phyloP scores from a whole-genome alignment of 2,329 filamentous ascomycete species.

The Emmonsiellopsis sp. region DNA sequence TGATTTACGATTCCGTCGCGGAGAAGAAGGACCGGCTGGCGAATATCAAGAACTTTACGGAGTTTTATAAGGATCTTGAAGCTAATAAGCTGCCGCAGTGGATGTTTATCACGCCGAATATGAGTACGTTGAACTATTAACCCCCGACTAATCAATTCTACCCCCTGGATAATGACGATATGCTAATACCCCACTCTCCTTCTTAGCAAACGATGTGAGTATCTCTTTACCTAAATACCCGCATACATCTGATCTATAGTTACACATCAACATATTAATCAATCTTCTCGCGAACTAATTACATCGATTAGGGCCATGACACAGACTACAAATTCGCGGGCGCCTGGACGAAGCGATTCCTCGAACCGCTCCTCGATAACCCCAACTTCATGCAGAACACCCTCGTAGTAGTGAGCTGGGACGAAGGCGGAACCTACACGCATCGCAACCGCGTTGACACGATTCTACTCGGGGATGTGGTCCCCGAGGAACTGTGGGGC shows the following conservation, averaged over 20 bases:
- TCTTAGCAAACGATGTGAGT: not conserved
- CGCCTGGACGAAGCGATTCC: conserved; percentile 59
- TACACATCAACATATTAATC: too few species aligned
- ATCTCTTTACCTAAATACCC: not conserved
- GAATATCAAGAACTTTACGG: conserved; percentile 63
- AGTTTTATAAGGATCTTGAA: conserved; percentile 59
- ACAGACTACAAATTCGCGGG: conserved; percentile 44
- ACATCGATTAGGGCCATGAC: not conserved
- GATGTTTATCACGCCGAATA: conserved; percentile 43
- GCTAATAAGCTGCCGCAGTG: conserved; percentile 59
- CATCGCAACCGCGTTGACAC: conserved; percentile 59
- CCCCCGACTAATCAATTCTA: conserved; percentile 15
- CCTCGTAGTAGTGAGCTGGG: conserved; percentile 67
- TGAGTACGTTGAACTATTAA: conserved; percentile 48
- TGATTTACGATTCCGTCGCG: conserved; percentile 59
- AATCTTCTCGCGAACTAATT: too few species aligned
- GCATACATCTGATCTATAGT: too few species aligned
- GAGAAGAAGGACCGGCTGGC: conserved; percentile 50
- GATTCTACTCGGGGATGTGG: conserved; percentile 64
- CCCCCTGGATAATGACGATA: too few species aligned
- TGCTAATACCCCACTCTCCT: not conserved
- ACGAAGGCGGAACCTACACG: conserved; percentile 64
- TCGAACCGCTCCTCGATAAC: conserved; percentile 61
- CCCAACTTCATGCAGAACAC: conserved; percentile 65
- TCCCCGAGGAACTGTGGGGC: conserved; percentile 55